Percentiles rank a stretch among this genome's conserved stretches.
Evolutionary conservation across 192 early-diverging fungal species (phyloP).

Genomic region (Coemansia sp.): DNA sequence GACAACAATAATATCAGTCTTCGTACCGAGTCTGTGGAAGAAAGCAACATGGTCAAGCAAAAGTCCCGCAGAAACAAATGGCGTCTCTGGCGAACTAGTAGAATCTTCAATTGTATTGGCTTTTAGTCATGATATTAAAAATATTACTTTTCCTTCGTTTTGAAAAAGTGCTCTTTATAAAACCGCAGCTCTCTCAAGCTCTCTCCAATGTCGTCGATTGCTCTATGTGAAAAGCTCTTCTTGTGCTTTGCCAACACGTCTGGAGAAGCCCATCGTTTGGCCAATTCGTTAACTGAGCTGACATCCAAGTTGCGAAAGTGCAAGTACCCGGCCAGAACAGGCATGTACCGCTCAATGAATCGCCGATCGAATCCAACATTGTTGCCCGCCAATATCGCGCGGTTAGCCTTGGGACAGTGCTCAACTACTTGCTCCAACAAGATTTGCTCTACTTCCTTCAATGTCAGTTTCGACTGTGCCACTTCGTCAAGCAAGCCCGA

Average conservation of each 20-base stretch:
- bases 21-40: too few species aligned
- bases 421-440: slow-evolving; percentile 70
- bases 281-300: slow-evolving; percentile 83
- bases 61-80: too few species aligned
- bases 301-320: slow-evolving; percentile 88
- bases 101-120: too few species aligned
- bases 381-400: slow-evolving; percentile 84
- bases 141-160: background rate
- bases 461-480: slow-evolving; percentile 62
- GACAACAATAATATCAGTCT: too few species aligned
- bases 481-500: slow-evolving; percentile 77
- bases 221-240: slow-evolving; percentile 67
- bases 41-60: too few species aligned
- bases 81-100: too few species aligned
- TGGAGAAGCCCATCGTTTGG: slow-evolving; percentile 69
- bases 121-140: too few species aligned
- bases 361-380: slow-evolving; percentile 83
- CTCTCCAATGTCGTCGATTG: slow-evolving; percentile 88
- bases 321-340: slow-evolving; percentile 65
- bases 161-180: slow-evolving; percentile 48
- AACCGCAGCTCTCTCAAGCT: slow-evolving; percentile 82
- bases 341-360: slow-evolving; percentile 83
- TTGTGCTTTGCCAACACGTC: slow-evolving; percentile 22
- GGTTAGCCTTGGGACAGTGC: slow-evolving; percentile 61
- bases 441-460: slow-evolving; percentile 62